phyloP scores from a whole-genome alignment of 352 stramenopile species.

The Phytophthora kernoviae region DNA sequence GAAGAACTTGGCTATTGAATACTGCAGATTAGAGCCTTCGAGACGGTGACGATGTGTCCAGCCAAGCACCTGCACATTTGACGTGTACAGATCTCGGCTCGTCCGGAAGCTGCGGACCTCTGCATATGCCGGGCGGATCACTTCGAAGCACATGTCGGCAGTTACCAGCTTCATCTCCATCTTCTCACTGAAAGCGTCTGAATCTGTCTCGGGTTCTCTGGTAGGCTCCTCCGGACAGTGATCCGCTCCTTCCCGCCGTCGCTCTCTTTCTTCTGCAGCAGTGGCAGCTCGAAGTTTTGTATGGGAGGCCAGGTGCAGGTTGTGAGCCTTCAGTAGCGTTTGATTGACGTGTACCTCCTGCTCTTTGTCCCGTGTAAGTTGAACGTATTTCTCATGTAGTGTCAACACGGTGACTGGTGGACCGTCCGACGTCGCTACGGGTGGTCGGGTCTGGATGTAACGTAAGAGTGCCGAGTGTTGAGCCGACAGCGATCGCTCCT shows the following conservation, averaged over 20 bases:
- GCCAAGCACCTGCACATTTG: conserved; percentile 38
- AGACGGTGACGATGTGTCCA: conserved; percentile 45
- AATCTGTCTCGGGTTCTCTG: conserved; percentile 9
- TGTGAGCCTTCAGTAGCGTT: conserved; percentile 24
- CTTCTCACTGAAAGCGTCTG: conserved; percentile 4
- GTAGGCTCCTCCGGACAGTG: not conserved
- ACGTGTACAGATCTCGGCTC: conserved; percentile 31
- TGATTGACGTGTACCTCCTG: conserved; percentile 34
- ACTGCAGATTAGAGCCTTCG: conserved; percentile 31
- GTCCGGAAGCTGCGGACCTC: conserved; percentile 28
- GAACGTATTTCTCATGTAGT: conserved; percentile 29
- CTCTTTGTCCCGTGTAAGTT: conserved; percentile 36
- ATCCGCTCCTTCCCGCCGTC: not conserved
- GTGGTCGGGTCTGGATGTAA: conserved; percentile 7
- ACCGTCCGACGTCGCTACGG: conserved; percentile 10
- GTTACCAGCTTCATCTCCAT: conserved; percentile 26
- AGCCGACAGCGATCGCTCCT: conserved; percentile 30
- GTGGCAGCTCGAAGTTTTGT: conserved; percentile 18
- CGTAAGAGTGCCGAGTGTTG: conserved; percentile 38
- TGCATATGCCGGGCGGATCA: conserved; percentile 41
- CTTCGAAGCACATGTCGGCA: conserved; percentile 34
- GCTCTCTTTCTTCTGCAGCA: conserved; percentile 14
- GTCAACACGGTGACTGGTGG: conserved; percentile 4
- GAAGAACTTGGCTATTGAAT: conserved; percentile 48
- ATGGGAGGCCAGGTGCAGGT: conserved; percentile 38